A percentile compares a stretch with the other conserved stretches of the same genome.
These are phyloP conservation scores for Marasmius fiardii DNA, from an alignment of 1,284 basidiomycete genomes.

Conservation along the genomic window DNA sequence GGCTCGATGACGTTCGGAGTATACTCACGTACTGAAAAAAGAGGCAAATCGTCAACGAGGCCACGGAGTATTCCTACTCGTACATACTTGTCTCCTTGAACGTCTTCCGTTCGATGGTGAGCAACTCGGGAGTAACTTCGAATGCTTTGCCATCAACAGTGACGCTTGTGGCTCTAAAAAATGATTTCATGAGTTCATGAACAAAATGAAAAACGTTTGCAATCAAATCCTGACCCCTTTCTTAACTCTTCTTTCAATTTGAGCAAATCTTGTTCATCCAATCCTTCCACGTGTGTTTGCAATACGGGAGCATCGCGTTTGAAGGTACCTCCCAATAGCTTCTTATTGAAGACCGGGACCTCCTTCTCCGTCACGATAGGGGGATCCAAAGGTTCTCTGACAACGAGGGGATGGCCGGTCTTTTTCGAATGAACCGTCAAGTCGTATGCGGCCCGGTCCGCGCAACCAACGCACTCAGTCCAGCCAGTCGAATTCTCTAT, in stretches of 20 bases:
- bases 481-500: conserved; percentile 94
- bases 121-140: conserved; percentile 64
- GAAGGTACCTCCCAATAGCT: conserved; percentile 86
- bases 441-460: conserved; percentile 97
- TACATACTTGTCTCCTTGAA: conserved; percentile 86
- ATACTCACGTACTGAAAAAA: conserved; percentile 80
- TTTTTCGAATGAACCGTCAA: conserved; percentile 57
- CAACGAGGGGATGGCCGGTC: conserved; percentile 75
- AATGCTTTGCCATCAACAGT: conserved; percentile 10
- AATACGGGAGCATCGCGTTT: conserved; percentile 80
- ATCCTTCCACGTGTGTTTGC: conserved; percentile 64
- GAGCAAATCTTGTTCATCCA: conserved; percentile 70
- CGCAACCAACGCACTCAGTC: conserved; percentile 99
- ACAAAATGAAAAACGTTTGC: neutral
- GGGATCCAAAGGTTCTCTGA: conserved; percentile 83
- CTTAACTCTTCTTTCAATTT: conserved; percentile 74
- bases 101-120: conserved; percentile 82
- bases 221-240: conserved; percentile 51
- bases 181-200: neutral
- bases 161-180: conserved; percentile 6
- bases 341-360: conserved; percentile 83
- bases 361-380: conserved; percentile 67
- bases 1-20: conserved; percentile 99
- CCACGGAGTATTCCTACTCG: conserved; percentile 7
- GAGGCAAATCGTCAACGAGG: conserved; percentile 7